Conservation (phyloP, 441 rosid species). For the Adansonia grandidieri region DNA sequence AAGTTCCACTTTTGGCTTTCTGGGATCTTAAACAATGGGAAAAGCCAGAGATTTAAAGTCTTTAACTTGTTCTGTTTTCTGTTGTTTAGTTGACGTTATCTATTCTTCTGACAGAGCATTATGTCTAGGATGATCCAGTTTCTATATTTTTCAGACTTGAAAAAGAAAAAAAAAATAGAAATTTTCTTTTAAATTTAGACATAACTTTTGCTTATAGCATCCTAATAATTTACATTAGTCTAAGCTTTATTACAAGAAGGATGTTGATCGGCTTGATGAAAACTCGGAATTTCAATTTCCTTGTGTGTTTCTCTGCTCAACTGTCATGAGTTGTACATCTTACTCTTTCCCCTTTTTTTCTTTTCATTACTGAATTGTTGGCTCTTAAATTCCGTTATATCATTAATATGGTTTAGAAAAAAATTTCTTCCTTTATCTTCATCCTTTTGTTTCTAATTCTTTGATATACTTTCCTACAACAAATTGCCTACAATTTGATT, state of each 20-base stretch:
- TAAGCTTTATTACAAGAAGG: not conserved
- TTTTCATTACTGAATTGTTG: not conserved
- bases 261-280: slow-evolving; percentile 3
- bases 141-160: not conserved
- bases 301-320: not conserved
- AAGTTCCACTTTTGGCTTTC: slow-evolving; percentile 21
- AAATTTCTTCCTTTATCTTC: not conserved
- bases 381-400: not conserved
- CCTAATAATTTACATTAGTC: not conserved
- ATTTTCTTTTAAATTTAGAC: not conserved
- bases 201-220: slow-evolving; percentile 13
- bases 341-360: not conserved
- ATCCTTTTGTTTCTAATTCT: not conserved
- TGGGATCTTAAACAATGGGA: not conserved
- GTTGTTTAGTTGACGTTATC: not conserved
- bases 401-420: not conserved
- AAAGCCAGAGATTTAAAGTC: not conserved
- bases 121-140: not conserved
- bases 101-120: not conserved
- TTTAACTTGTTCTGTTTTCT: slow-evolving; percentile 10
- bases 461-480: not conserved
- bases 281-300: not conserved
- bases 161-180: not conserved
- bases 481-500: not conserved
- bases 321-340: not conserved